phyloP scores from a whole-genome alignment of 495 filamentous ascomycete species.

The Aspergillus incahuasiensis region DNA sequence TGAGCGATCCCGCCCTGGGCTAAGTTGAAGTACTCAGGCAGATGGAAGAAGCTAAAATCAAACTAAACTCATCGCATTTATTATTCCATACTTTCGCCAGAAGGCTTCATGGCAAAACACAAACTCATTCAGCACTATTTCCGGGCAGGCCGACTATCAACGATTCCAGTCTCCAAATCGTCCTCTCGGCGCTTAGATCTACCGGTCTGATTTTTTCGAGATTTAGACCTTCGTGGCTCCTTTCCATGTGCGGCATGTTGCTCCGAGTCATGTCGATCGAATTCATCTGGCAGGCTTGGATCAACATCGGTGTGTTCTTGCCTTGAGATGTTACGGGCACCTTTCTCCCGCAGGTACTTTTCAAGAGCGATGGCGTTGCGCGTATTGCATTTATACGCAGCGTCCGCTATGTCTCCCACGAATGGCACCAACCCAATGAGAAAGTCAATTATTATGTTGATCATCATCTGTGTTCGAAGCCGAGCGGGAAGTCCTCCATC shows the following conservation, averaged over 20 bases:
- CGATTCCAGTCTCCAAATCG: conserved; percentile 30
- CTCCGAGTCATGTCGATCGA: conserved; percentile 33
- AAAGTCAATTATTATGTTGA: conserved; percentile 76
- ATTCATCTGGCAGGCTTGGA: conserved; percentile 39
- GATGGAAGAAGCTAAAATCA: conserved; percentile 1
- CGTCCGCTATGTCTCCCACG: conserved; percentile 78
- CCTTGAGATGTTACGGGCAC: conserved; percentile 23
- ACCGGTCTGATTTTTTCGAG: conserved; percentile 18
- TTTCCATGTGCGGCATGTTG: background rate
- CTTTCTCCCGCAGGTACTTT: conserved; percentile 55
- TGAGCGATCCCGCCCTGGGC: conserved; percentile 43
- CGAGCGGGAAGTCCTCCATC: conserved; percentile 62
- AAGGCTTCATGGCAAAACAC: background rate
- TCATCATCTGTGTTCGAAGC: conserved; percentile 61
- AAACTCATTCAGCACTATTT: background rate
- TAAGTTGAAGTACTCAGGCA: conserved; percentile 25
- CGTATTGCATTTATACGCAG: conserved; percentile 64
- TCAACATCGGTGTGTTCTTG: conserved; percentile 24
- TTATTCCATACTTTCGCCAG: background rate
- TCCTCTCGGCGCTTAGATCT: conserved; percentile 25
- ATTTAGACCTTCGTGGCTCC: conserved; percentile 2
- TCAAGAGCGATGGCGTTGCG: conserved; percentile 74
- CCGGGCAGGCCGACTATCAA: conserved; percentile 2
- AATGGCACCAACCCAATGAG: conserved; percentile 78
- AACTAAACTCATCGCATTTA: background rate